phyloP scores from a whole-genome alignment of 2,329 filamentous ascomycete genomes.

The Leptographium procerum region DNA sequence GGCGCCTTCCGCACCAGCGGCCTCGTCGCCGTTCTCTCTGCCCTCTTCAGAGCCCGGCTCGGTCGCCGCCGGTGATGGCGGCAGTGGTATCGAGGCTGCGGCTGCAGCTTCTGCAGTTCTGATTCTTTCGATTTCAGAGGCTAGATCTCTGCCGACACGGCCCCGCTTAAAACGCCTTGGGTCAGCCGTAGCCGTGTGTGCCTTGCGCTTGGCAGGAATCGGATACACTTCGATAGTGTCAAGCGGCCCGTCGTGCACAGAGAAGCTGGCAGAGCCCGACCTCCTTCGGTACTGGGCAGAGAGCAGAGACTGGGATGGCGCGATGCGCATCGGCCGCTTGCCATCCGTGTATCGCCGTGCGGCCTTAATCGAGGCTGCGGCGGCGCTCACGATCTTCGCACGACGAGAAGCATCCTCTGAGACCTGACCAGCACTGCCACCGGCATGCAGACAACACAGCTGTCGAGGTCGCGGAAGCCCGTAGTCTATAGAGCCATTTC shows the following conservation, averaged over 20 bases:
- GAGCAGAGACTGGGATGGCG: slow-evolving; percentile 7
- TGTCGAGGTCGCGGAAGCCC: not conserved
- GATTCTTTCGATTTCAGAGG: not conserved
- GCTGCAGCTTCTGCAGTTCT: slow-evolving; percentile 1
- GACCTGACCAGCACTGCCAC: not conserved
- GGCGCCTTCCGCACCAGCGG: not conserved
- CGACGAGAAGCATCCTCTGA: slow-evolving; percentile 4
- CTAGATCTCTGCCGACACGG: slow-evolving; percentile 1
- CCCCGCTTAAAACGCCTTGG: slow-evolving; percentile 6
- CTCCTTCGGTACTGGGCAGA: slow-evolving; percentile 3
- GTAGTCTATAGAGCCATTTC: not conserved
- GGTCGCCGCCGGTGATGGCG: slow-evolving; percentile 9
- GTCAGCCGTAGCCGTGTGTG: not conserved
- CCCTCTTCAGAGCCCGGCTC: slow-evolving; percentile 8
- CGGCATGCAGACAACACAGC: not conserved
- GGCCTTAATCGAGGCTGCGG: slow-evolving; percentile 7
- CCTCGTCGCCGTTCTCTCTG: not conserved
- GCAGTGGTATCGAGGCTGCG: slow-evolving; percentile 7
- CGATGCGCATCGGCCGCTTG: not conserved
- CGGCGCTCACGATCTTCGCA: slow-evolving; percentile 4
- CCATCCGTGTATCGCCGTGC: slow-evolving; percentile 5
- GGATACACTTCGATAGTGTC: not conserved
- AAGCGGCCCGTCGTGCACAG: not conserved
- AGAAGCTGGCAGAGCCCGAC: not conserved
- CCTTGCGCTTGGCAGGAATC: slow-evolving; percentile 9